Base-by-base conservation (phyloP, 2,329 filamentous ascomycete genomes). In the Aplosporella prunicola region DNA sequence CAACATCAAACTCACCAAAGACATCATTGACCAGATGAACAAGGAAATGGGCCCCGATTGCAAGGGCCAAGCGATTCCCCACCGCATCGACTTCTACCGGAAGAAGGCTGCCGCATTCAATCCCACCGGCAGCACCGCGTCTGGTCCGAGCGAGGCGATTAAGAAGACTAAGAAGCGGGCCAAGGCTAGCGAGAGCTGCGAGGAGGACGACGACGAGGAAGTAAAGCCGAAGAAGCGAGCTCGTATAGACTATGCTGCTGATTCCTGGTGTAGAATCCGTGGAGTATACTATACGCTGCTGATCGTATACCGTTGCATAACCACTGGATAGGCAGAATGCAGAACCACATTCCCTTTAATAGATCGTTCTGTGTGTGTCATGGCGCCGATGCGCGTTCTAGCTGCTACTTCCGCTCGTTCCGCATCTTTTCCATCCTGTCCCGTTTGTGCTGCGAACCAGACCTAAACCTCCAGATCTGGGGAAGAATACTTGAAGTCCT, bases 41-140 rank as follows among this genome's bases (percentile, higher is more conserved):
- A 5, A 7, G 5, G 30, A 23, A 24, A 39, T 39, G 36, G 30
- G 36, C 14, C 25, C 29, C 20, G 24, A 27, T 11, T 24, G 29
- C 7, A 39, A 39, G 5, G 32, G 29, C 1, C 36, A 39, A 20
- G 13, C 23, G 9, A 22, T 39, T 14, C 11, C 23, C 1, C 36
- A 39, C 24, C 29, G 30, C 17, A 10, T 39, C 14, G 23, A 14
- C 24, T 13, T 14, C 18, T 14, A 7, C 23, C 36, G 30, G 24
- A 39, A 33, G 30, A 27, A 28, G 13, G n/a, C 9, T 17, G 24
- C 29, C 5, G 13, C 24, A 3, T 9, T 20, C 30, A 33, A 32
- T n/a, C 8, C 30, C 13, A 14, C 8, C 4, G 18, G 25, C 6
- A 9, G 22, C 30, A 33, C 36, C 2, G 29, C 36, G 13, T 29